Base-by-base conservation (phyloP, 2,329 filamentous ascomycete species). In the Alternaria metachromatica region DNA sequence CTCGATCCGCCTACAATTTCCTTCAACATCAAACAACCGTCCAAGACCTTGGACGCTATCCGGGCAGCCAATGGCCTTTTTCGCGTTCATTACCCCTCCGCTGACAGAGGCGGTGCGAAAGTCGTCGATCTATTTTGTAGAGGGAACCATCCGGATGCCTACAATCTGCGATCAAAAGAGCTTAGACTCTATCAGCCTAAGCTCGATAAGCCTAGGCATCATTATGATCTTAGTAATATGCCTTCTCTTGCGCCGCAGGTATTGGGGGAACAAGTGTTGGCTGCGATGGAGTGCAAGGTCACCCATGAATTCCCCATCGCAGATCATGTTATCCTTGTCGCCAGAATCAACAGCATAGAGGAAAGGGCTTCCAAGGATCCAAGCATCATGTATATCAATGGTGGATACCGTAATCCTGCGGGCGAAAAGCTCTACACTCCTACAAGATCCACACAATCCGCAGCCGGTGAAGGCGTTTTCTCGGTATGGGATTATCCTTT, bases 21-120 rank as follows among this genome's bases (percentile, higher is more conserved):
- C 1, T 90, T 90, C 82, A 90, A 90, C 65, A 82, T 90, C 60
- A 84, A 84, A 55, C 69, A 82, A 2, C 86, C 87, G 2, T 89
- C 87, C 1, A 81, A 84, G 41, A 89, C 87, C 0, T 82, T 87
- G 51, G 80, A 84, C 57, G 86, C 86, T 7, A 85, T 90, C 20
- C 84, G 83, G 1, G 70, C 69, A 4, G 73, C 78, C 5, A 71
- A 79, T 0, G 72, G 73, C 10, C 66, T 50, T 18, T 86, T 90
- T 65, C 80, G 82, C 7, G 81, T 87, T 1, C 84, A 88, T 68
- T 75, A 88, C n/a, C 80, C 88, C 3, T 61, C 65, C 5, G 72
- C 75, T 23, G 65, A 71, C 3, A 26, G 60, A 4, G 44, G 62
- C 26, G 80, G 79, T 6, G 79, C 78, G 9, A 63, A 51, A 6